A percentile compares a stretch with the other conserved stretches of the same genome.
Conservation (phyloP, 2,329 filamentous ascomycete species). For the Botrytis sinoallii region DNA sequence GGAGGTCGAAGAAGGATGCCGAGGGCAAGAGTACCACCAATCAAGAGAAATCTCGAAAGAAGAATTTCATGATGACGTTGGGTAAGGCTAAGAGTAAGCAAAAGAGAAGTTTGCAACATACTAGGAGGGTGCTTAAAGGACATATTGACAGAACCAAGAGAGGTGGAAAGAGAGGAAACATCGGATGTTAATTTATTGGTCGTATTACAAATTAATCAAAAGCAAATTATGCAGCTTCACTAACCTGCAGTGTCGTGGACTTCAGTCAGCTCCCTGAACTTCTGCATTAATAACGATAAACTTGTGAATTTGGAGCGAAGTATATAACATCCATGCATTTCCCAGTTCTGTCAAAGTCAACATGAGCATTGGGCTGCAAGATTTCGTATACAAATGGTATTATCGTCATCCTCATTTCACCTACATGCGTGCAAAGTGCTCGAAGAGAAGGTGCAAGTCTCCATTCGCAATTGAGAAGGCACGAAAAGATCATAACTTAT, state of each 20-base stretch:
- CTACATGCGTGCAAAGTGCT: background rate
- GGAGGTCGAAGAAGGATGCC: constrained; percentile 81
- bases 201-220: constrained; percentile 7
- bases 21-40: constrained; percentile 97
- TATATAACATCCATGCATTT: background rate
- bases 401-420: background rate
- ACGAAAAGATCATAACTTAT: background rate
- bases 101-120: constrained; percentile 88
- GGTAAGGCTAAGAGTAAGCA: constrained; percentile 95
- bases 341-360: background rate
- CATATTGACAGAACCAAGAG: constrained; percentile 82
- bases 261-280: background rate
- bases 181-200: constrained; percentile 32
- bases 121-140: constrained; percentile 72
- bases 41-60: constrained; percentile 92
- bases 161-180: constrained; percentile 77
- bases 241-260: background rate
- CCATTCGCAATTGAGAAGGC: background rate
- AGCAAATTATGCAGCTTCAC: background rate
- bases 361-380: background rate
- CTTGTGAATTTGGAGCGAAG: no score
- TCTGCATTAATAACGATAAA: background rate
- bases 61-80: constrained; percentile 98
- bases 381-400: no score
- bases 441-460: background rate